A percentile compares a stretch with the other conserved stretches of the same genome.
phyloP scores from a whole-genome alignment of 768 basidiomycete species.

The Collybiopsis luxurians region DNA sequence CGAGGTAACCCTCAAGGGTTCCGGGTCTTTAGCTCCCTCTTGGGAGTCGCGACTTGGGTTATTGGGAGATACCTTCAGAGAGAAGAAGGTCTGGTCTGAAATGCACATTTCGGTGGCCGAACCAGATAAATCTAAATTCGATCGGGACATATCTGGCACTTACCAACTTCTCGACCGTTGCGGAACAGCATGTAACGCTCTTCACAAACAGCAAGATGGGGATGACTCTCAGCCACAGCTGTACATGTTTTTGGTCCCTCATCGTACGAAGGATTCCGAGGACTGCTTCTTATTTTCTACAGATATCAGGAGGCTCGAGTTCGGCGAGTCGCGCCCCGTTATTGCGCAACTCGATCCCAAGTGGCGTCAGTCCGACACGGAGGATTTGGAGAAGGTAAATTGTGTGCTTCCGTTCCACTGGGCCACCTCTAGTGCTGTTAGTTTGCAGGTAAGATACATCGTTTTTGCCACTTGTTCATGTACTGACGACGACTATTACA shows the following conservation, averaged over 20 bases:
- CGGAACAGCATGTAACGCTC: constrained; percentile 80
- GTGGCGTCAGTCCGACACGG: constrained; percentile 72
- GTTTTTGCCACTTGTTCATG: constrained; percentile 9
- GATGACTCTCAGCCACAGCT: constrained; percentile 58
- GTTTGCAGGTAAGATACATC: constrained; percentile 47
- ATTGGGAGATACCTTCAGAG: constrained; percentile 57
- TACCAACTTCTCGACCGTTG: constrained; percentile 84
- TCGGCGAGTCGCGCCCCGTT: constrained; percentile 76
- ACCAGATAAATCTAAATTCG: constrained; percentile 47
- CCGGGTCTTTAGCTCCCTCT: constrained; percentile 69
- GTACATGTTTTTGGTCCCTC: constrained; percentile 85
- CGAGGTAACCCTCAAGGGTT: constrained; percentile 58
- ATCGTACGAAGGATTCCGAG: constrained; percentile 64
- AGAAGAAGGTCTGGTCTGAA: constrained; percentile 63
- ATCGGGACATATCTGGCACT: constrained; percentile 78
- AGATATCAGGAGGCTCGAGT: constrained; percentile 74
- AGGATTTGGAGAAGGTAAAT: constrained; percentile 45
- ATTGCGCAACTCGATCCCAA: constrained; percentile 68
- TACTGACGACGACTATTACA: constrained; percentile 21
- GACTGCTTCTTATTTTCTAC: constrained; percentile 87
- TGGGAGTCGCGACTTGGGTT: constrained; percentile 87
- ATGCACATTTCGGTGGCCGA: constrained; percentile 60
- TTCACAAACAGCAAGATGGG: constrained; percentile 65
- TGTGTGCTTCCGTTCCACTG: constrained; percentile 67
- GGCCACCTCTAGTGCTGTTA: constrained; percentile 47